Conservation (phyloP, 257 asterid genomes). For the Solanum ossicruentum region DNA sequence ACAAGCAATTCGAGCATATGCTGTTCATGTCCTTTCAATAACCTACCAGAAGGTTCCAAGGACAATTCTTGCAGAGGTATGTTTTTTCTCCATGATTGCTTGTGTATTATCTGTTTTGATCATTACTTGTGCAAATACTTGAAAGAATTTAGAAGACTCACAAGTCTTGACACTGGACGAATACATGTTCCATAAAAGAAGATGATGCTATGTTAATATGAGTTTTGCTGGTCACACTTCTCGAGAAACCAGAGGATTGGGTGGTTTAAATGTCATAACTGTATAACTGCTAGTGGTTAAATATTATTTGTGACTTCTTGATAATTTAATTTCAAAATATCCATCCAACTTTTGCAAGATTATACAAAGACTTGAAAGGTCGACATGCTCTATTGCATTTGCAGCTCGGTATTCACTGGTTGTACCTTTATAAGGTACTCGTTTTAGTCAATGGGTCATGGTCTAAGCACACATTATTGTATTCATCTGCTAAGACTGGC, state of each 20-base stretch:
- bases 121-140: not conserved
- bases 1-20: conserved; percentile 80
- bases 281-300: not conserved
- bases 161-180: not conserved
- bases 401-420: not conserved
- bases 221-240: not conserved
- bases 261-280: not conserved
- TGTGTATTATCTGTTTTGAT: not conserved
- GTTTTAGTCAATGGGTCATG: not conserved
- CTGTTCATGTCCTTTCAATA: conserved; percentile 68
- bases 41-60: conserved; percentile 64
- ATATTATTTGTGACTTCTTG: not conserved
- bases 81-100: conserved; percentile 3
- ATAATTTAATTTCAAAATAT: not conserved
- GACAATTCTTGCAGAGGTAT: conserved; percentile 84
- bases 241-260: not conserved
- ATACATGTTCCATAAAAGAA: not conserved
- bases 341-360: not conserved
- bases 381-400: not conserved
- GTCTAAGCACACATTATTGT: not conserved
- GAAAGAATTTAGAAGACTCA: not conserved
- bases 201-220: not conserved
- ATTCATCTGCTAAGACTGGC: not conserved
- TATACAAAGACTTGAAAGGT: not conserved
- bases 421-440: not conserved